Percentiles rank a stretch among this genome's conserved stretches.
phyloP scores from a whole-genome alignment of 106 monocot genomes.

The Phalaenopsis aphrodite region DNA sequence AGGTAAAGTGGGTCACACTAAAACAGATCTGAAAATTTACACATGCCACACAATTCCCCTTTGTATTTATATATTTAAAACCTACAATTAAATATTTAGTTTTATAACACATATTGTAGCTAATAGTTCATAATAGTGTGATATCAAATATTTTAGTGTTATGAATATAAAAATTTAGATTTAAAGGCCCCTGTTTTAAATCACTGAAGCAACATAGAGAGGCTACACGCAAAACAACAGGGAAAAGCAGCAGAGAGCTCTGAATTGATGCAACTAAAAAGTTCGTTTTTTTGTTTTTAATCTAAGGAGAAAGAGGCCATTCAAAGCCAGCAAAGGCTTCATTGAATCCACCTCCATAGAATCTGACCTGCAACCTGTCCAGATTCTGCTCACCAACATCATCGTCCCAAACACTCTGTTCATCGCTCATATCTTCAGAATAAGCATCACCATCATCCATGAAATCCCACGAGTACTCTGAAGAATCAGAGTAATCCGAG shows the following conservation, averaged over 20 bases:
- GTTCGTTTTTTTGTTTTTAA: neutral
- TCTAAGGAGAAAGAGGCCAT: slow-evolving; percentile 84
- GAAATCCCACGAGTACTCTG: slow-evolving; percentile 72
- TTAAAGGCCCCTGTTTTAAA: too few relatives aligned
- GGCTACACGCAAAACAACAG: too few relatives aligned
- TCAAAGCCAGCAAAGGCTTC: slow-evolving; percentile 48
- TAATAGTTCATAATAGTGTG: too few relatives aligned
- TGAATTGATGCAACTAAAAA: neutral
- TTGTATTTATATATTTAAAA: too few relatives aligned
- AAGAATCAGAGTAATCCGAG: slow-evolving; percentile 64
- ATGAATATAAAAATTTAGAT: too few relatives aligned
- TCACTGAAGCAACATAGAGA: too few relatives aligned
- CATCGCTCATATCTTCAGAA: slow-evolving; percentile 33
- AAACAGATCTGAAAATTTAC: too few relatives aligned
- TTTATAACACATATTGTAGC: too few relatives aligned
- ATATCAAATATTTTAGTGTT: too few relatives aligned
- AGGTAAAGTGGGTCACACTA: too few relatives aligned
- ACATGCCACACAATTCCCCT: too few relatives aligned
- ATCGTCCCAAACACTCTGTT: slow-evolving; percentile 58
- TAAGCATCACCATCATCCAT: slow-evolving; percentile 28
- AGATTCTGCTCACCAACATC: slow-evolving; percentile 25
- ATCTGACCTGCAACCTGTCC: slow-evolving; percentile 68
- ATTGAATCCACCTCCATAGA: slow-evolving; percentile 61
- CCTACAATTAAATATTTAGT: too few relatives aligned
- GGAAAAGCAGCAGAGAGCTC: neutral